Percentiles rank a stretch among this genome's conserved stretches.
Evolutionary conservation across 345 rosid species (phyloP).

Genomic region (Brassica carinata): DNA sequence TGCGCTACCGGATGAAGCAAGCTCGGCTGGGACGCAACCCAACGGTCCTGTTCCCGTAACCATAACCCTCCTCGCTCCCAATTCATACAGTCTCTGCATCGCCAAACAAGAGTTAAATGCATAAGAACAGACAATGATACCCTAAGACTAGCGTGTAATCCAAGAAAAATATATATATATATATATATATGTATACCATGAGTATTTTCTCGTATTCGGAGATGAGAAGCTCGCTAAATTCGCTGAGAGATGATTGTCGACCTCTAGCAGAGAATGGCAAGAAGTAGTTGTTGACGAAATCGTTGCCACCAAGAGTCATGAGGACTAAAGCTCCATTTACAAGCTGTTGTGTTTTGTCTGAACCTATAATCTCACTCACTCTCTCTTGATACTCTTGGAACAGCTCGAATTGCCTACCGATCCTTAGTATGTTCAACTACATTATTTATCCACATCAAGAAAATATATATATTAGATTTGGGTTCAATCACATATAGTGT

Average conservation of each 20-base stretch:
- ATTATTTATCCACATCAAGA: slow-evolving; percentile 1
- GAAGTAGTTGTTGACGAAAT: slow-evolving; percentile 45
- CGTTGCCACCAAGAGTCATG: slow-evolving; percentile 43
- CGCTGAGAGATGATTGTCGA: slow-evolving; percentile 31
- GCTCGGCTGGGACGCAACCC: slow-evolving; percentile 75
- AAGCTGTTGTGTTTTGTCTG: slow-evolving; percentile 43
- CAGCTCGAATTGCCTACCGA: slow-evolving; percentile 58
- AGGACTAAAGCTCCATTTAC: slow-evolving; percentile 48
- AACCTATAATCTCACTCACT: slow-evolving; percentile 53
- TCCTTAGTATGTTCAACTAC: slow-evolving; percentile 68
- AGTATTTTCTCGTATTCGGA: slow-evolving; percentile 40
- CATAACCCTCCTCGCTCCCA: slow-evolving; percentile 75
- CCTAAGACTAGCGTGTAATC: neutral
- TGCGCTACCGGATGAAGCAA: slow-evolving; percentile 49
- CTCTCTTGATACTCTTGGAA: slow-evolving; percentile 63
- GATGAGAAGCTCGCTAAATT: slow-evolving; percentile 38
- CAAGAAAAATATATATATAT: neutral
- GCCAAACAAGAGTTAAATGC: neutral
- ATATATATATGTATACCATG: neutral
- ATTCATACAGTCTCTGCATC: slow-evolving; percentile 54
- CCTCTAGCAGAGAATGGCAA: slow-evolving; percentile 36
- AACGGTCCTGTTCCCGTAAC: slow-evolving; percentile 85
- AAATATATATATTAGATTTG: neutral
- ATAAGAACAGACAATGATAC: neutral
- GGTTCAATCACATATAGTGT: neutral